phyloP scores from a whole-genome alignment of 2,329 filamentous ascomycete genomes.

The Botrytis fragariae region DNA sequence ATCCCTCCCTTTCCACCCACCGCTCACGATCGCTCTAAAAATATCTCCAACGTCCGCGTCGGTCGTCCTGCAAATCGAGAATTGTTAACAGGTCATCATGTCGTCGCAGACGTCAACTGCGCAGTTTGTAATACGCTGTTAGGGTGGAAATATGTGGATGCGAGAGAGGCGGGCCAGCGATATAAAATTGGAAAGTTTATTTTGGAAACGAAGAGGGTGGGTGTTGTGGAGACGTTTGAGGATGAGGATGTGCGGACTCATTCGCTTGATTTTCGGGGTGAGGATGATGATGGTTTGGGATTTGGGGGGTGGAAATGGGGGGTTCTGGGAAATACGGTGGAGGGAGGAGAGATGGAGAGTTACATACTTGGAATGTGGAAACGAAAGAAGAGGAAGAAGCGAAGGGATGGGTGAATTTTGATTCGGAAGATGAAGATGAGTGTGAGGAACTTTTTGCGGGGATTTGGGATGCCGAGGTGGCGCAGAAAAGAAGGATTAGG shows the following conservation, averaged over 20 bases:
- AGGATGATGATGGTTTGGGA: slow-evolving; percentile 53
- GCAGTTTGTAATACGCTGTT: slow-evolving; percentile 53
- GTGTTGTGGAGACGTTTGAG: slow-evolving; percentile 54
- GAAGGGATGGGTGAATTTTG: slow-evolving; percentile 49
- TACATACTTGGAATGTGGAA: not conserved
- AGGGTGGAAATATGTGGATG: slow-evolving; percentile 69
- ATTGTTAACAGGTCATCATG: slow-evolving; percentile 61
- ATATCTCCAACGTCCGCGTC: slow-evolving; percentile 55
- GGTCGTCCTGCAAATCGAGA: slow-evolving; percentile 55
- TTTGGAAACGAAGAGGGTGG: slow-evolving; percentile 58
- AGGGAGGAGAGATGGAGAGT: slow-evolving; percentile 30
- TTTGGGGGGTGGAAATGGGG: slow-evolving; percentile 59
- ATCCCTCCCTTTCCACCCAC: slow-evolving; percentile 17
- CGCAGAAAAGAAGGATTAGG: slow-evolving; percentile 34
- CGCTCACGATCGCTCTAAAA: slow-evolving; percentile 20
- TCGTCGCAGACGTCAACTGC: slow-evolving; percentile 63
- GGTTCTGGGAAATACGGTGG: slow-evolving; percentile 59
- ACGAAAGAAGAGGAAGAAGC: slow-evolving; percentile 44
- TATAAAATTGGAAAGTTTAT: slow-evolving; percentile 71
- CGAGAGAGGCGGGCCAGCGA: slow-evolving; percentile 55
- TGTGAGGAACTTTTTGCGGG: slow-evolving; percentile 65
- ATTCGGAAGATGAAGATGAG: slow-evolving; percentile 59
- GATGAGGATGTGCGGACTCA: slow-evolving; percentile 36
- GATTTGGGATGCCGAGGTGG: slow-evolving; percentile 53
- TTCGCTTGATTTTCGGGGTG: not conserved